Conservation (phyloP, 1,284 basidiomycete species). For the Takashimella koratensis region DNA sequence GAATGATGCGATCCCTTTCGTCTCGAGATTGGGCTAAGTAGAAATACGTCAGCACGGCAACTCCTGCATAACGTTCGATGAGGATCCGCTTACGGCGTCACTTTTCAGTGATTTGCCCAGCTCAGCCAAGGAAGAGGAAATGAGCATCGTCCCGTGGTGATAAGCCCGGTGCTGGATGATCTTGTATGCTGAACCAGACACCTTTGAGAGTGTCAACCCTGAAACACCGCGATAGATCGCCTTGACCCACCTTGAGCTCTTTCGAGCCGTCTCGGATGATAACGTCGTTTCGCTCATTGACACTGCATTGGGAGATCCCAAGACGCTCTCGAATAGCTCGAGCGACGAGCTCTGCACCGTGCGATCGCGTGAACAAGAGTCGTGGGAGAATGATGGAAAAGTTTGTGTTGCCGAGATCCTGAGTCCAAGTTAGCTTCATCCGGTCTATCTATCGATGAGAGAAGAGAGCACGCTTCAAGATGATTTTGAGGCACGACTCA, state of each 20-base stretch:
- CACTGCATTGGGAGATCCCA: slow-evolving; percentile 61
- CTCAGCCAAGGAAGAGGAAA: slow-evolving; percentile 69
- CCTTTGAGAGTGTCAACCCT: too few species aligned
- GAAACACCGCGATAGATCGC: too few species aligned
- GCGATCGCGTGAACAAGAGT: slow-evolving; percentile 70
- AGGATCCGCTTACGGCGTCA: slow-evolving; percentile 68
- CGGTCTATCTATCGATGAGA: too few species aligned
- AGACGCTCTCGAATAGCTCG: slow-evolving; percentile 69
- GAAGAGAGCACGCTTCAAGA: too few species aligned
- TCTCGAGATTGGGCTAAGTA: slow-evolving; percentile 69
- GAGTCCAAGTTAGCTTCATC: too few species aligned
- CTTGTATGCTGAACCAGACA: slow-evolving; percentile 98
- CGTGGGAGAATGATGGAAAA: slow-evolving; percentile 91
- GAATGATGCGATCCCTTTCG: slow-evolving; percentile 84
- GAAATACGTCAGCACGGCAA: too few species aligned
- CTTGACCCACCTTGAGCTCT: slow-evolving; percentile 81
- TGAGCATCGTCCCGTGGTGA: slow-evolving; percentile 99
- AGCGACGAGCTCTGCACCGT: slow-evolving; percentile 73
- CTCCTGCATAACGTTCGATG: too few species aligned
- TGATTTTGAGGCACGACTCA: too few species aligned
- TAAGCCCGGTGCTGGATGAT: slow-evolving; percentile 87
- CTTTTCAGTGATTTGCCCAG: slow-evolving; percentile 69
- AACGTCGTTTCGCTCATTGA: slow-evolving; percentile 91
- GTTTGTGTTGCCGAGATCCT: slow-evolving; percentile 97
- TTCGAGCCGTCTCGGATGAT: slow-evolving; percentile 57